Base-by-base conservation (phyloP, 495 filamentous ascomycete species). In the Trichodelitschia bisporula region DNA sequence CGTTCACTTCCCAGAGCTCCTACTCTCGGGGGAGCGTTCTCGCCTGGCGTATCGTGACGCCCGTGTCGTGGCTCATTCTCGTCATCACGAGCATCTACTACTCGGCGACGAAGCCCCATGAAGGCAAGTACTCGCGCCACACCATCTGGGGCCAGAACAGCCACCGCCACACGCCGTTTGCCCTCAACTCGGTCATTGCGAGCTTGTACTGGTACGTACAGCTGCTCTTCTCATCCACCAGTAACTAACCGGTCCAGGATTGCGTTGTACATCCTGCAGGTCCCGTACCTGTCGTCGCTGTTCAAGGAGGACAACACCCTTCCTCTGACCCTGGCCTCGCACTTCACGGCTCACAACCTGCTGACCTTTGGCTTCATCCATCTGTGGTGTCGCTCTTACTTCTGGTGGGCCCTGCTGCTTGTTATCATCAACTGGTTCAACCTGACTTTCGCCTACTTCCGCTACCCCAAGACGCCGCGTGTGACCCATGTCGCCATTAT, bases 301-400 rank as follows among this genome's bases (percentile, higher is more conserved):
- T 89, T 78, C 61, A 64, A 61, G 18, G 55, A 57, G 33, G 59
- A 72, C 32, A 42, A 55, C 15, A 57, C 57, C 13, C 54, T 64
- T n/a, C 75, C 82, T 18, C 73, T 70, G 37, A 63, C 72, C 26
- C 69, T 84, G 9, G 78, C 74, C 35, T 61, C 64, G 36, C 77
- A 90, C 54, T 90, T 83, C 50, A 83, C 86, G 45, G 35, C 76
- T 41, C 71, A 72, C 58, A 90, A 89, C 54, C 49, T 92, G 9
- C 62, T 90, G 29, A 57, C 73, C 41, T 70, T 78, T 30, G 62
- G 56, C 29, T 89, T 76, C 54, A 62, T 89, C 21, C 65, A 83
- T 53, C 66, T 90, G 33, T 89, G 82, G 62, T 68, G 72, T 15
- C 68, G 72, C 37, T 62, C 57, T 28, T 57, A 71, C 48, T 82